Evolutionary conservation across 176 grass and related monocot species (phyloP).

Genomic region (Olyra latifolia): DNA sequence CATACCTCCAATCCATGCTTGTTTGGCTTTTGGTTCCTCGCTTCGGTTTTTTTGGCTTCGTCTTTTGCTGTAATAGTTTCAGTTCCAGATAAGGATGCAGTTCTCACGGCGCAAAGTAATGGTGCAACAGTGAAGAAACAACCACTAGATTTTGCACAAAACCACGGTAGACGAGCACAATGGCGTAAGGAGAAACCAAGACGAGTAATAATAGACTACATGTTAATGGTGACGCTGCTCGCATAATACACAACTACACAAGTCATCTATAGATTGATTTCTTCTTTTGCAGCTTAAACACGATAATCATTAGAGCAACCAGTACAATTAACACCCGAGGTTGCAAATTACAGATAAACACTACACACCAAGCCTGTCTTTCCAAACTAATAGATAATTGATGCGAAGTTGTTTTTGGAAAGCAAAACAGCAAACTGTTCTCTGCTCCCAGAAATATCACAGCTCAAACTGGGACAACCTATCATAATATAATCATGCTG

Average conservation of each 20-base stretch:
- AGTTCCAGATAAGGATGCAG: background rate
- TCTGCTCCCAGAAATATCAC: slow-evolving; percentile 16
- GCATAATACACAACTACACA: background rate
- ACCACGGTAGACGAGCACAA: background rate
- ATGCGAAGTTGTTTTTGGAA: background rate
- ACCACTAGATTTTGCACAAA: background rate
- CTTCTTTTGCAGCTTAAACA: background rate
- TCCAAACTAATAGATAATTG: background rate
- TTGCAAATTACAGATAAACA: slow-evolving; percentile 26
- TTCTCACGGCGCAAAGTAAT: background rate
- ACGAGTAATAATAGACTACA: too few species aligned
- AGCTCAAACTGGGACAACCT: slow-evolving; percentile 9
- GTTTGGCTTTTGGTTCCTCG: background rate
- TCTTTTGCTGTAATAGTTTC: background rate
- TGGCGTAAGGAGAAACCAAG: too few species aligned
- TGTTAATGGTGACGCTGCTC: background rate
- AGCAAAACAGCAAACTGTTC: slow-evolving; percentile 11
- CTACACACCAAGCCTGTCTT: background rate
- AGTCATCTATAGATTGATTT: background rate
- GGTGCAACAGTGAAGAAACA: background rate
- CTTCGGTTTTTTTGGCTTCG: too few species aligned
- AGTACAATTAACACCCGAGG: slow-evolving; percentile 17
- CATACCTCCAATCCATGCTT: too few species aligned
- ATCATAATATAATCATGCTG: slow-evolving; percentile 19
- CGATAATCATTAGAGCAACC: slow-evolving; percentile 20